Base-by-base conservation (phyloP, 768 basidiomycete species). In the Hortiboletus campestris region DNA sequence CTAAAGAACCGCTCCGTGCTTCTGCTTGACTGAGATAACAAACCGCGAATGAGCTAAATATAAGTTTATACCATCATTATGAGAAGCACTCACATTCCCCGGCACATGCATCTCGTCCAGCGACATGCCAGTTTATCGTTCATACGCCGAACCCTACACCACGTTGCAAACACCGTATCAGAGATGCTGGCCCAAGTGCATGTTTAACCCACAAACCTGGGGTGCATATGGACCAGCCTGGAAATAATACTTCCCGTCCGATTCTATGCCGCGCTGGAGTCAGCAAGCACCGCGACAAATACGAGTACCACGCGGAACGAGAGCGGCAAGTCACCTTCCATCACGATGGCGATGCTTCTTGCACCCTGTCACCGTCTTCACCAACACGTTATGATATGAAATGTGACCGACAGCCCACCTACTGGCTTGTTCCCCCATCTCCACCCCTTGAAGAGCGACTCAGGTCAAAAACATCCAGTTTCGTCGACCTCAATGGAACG, bases 61-160 rank as follows among this genome's bases (percentile, higher is more conserved):
- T 3, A n/a, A 29, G n/a, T n/a, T n/a, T n/a, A n/a, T n/a, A n/a
- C n/a, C n/a, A n/a, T n/a, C 49, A 38, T 12, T 28, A 43, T 17
- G 6, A 38, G 19, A 42, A 16, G 28, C 20, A 61, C 85, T 66
- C 68, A 86, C 89, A 63, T 84, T 74, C 28, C 90, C 89, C 28
- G 78, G 75, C 51, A 75, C 70, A 70, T 91, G 89, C 41, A 91
- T 89, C 51, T 89, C 84, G 51, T 89, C 84, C 36, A 91, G 73
- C 20, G 84, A 76, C 62, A 84, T 74, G 8, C 89, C 91, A 51
- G 88, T 81, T 91, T 91, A 71, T 91, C 88, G 59, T 79, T 67
- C 72, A 91, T 77, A 17, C 88, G 78, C 90, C 91, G 58, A 82
- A 85, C 22, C 89, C 89, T 88, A 63, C 40, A 34, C 57, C 41